Conservation (phyloP, 208 protist genomes). For the Acanthamoeba culbertsoni region DNA sequence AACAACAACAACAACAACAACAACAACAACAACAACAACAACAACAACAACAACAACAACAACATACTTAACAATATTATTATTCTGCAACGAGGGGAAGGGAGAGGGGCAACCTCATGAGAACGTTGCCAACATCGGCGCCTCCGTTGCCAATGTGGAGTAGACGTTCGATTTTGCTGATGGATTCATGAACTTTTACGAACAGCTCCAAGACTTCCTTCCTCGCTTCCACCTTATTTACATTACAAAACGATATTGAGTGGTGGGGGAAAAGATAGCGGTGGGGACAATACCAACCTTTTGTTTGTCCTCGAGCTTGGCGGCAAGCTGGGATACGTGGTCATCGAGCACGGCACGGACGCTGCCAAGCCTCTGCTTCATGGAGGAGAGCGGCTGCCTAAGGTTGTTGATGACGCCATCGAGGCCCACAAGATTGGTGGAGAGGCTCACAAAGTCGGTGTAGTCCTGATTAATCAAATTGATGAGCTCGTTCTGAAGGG, state of each 20-base stretch:
- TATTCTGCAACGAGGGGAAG: not conserved
- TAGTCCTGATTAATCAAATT: conserved; percentile 49
- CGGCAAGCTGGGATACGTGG: not conserved
- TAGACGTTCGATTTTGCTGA: conserved; percentile 39
- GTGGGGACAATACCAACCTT: too few species aligned
- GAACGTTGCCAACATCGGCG: not conserved
- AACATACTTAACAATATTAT: too few species aligned
- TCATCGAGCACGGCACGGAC: not conserved
- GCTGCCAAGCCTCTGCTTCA: not conserved
- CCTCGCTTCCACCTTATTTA: not conserved
- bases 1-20: too few species aligned
- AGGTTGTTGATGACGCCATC: conserved; percentile 34
- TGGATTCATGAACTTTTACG: conserved; percentile 44
- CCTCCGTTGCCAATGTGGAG: not conserved
- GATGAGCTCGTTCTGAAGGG: conserved; percentile 47
- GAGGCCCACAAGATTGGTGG: conserved; percentile 51
- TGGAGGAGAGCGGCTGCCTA: not conserved
- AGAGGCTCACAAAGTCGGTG: conserved; percentile 51
- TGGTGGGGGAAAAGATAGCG: not conserved
- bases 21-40: too few species aligned
- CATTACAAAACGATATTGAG: not conserved
- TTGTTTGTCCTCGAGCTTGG: conserved; percentile 21
- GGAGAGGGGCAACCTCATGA: not conserved
- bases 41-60: too few species aligned
- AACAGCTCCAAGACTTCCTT: conserved; percentile 55